A percentile compares a stretch with the other conserved stretches of the same genome.
Conservation (phyloP, 2,329 filamentous ascomycete species). For the Colletotrichum ledebouriae region DNA sequence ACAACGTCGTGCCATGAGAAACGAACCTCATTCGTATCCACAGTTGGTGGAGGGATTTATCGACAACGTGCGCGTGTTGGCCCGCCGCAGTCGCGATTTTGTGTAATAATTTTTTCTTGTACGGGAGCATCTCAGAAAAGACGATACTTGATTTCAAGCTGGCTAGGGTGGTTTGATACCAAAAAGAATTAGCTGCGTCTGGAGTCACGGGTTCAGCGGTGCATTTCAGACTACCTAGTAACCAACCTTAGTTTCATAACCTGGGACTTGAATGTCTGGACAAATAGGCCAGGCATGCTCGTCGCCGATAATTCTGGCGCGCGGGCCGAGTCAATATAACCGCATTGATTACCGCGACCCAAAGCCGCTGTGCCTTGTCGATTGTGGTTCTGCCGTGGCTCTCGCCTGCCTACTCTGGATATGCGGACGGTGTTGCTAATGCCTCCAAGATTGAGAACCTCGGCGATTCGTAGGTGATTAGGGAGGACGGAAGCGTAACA, state of each 20-base stretch:
- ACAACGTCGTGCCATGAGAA: conserved; percentile 66
- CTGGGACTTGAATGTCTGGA: conserved; percentile 7
- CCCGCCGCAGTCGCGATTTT: conserved; percentile 57
- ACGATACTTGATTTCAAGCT: conserved; percentile 17
- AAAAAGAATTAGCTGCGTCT: conserved; percentile 31
- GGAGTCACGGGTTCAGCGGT: conserved; percentile 33
- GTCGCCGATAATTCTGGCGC: conserved; percentile 8
- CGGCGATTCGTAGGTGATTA: too few species aligned
- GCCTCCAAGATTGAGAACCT: too few species aligned
- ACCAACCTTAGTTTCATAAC: conserved; percentile 13
- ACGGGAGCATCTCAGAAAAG: conserved; percentile 9
- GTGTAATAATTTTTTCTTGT: conserved; percentile 27
- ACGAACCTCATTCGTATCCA: conserved; percentile 71
- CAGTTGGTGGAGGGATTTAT: conserved; percentile 80
- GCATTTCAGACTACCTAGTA: conserved; percentile 18
- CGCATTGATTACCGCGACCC: conserved; percentile 4
- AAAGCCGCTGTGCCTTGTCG: too few species aligned
- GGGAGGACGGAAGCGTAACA: too few species aligned
- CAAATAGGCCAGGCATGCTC: background rate
- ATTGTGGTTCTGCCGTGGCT: too few species aligned
- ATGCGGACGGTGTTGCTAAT: too few species aligned
- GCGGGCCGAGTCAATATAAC: conserved; percentile 26
- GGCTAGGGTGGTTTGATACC: conserved; percentile 39
- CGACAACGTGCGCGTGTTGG: conserved; percentile 77
- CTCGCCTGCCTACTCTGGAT: too few species aligned